Base-by-base conservation (phyloP, 108 stramenopile species). In the Skeletonema menzelii region DNA sequence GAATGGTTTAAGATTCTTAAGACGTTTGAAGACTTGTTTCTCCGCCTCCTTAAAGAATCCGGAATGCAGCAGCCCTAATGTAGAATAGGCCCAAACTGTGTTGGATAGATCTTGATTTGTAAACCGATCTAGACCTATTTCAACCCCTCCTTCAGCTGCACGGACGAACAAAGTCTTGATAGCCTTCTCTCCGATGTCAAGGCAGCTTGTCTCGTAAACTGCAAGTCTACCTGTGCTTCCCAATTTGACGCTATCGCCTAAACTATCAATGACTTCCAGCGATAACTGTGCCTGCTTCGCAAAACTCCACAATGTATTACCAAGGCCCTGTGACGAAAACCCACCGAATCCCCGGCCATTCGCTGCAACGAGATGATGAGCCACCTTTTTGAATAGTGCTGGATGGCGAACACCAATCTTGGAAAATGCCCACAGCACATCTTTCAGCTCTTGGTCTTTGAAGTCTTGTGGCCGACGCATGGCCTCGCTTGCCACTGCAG, bases 391-490 rank as follows among this genome's bases (percentile, higher is more conserved):
- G 71, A 94, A 94, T 11, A 94, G 76, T 24, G 67, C 47, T 17
- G 93, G 93, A 56, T 91, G 89, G 40, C 91, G 79, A 19, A 94
- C 80, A 56, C 88, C 90, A 70, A 77, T 71, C 72, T 82, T 88
- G 12, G 90, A 86, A 73, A 95, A 88, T 27, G 82, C 66, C 91
- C 91, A 95, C 27, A 92, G 38, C 4, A 90, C 71, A 73, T 95
- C 91, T 72, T 92, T 92, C 40, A 92, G 68, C 58, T 95, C 91
- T 82, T 95, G 94, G 26, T 84, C 65, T 64, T 95, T 92, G 62
- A 95, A 95, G 24, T 88, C 63, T 14, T 86, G 32, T 31, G 93
- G 90, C 53, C 93, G 79, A 46, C 85, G 62, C 83, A 90, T 89
- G 22, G 90, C 61, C 60, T 94, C 91, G 4, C 67, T 60, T 3